Evolutionary conservation across 2,329 filamentous ascomycete genomes (phyloP), one percentile per base, ranked within the genome.

Genomic region (Aspergillus spinulosporus): DNA sequence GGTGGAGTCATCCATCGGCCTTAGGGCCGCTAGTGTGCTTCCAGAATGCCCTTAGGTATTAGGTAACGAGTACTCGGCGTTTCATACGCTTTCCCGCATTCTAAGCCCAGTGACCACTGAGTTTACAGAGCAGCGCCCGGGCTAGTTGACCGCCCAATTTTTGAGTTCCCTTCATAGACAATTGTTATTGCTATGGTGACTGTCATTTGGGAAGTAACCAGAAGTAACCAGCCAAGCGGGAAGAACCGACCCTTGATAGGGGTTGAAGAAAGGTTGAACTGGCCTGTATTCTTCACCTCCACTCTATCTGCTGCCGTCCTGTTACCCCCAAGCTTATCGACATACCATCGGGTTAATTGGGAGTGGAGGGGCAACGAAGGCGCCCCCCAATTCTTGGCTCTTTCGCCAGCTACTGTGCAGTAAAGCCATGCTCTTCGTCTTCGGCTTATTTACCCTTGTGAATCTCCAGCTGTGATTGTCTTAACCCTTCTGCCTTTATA

Each of bases 11-110:
- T 49, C 31, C 44, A 47, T 34, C 31, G 26, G 44, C 29, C 44
- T 34, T 47, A 47, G 5, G 52, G 37, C 14, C 52, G 50, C 55
- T 61, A 61, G 59, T 49, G 56, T 45, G 39, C 54, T 57, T 57
- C 54, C 49, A 57, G 54, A 57, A 57, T 46, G 54, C 39, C 54
- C 44, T 31, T 49, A 43, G 49, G 29, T 49, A 56, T 56, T 56
- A 56, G 49, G 54, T 56, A 56, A 56, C 43, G 47, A 52, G 49
- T 56, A 52, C 49, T 56, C 15, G 11, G 34, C 21, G 44, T 52
- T 48, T 56, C 42, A 40, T 37, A 37, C 43, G 26, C 21, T 14
- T n/a, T 40, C 28, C 40, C 46, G 37, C 37, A 21, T 21, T 21
- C n/a, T n/a, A n/a, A 21, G 21, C 21, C 40, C 15, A 37, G 15